Conservation (phyloP, 345 rosid species). For the Litchi chinensis region DNA sequence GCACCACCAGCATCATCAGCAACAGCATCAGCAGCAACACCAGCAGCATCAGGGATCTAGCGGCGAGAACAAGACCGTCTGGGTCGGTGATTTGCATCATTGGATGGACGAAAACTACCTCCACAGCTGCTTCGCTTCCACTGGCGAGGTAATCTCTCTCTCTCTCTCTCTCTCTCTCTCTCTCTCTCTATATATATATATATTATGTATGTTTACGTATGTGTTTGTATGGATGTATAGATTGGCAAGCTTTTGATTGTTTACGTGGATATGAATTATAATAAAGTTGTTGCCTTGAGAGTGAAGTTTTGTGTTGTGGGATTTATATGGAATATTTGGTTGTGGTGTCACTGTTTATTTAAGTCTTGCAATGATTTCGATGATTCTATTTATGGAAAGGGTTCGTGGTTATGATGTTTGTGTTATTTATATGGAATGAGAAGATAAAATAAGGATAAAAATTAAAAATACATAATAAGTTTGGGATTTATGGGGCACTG, state of each 20-base stretch:
- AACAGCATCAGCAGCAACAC: constrained; percentile 33
- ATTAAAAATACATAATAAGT: too few species aligned
- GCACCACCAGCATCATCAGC: constrained; percentile 35
- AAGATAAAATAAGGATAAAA: neutral
- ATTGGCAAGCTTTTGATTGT: neutral
- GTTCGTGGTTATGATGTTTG: neutral
- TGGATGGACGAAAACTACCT: constrained; percentile 98
- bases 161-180: neutral
- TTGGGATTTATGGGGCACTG: neutral
- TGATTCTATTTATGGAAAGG: constrained; percentile 4
- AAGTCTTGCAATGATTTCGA: neutral
- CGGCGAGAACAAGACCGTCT: constrained; percentile 75
- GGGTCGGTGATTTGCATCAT: constrained; percentile 97
- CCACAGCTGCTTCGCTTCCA: constrained; percentile 66
- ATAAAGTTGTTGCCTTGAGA: neutral
- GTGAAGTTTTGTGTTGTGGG: neutral
- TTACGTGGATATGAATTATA: constrained; percentile 1
- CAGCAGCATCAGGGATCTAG: constrained; percentile 52
- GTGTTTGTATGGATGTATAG: neutral
- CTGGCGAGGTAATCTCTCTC: constrained; percentile 64
- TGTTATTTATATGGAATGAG: neutral
- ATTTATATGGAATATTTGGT: neutral
- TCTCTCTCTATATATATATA: neutral
- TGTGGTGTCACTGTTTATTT: neutral
- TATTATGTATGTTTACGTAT: neutral